Evolutionary conservation across 2,329 filamentous ascomycete species (phyloP), one percentile per base, ranked within the genome.

Genomic region (Colletotrichum coccodes): DNA sequence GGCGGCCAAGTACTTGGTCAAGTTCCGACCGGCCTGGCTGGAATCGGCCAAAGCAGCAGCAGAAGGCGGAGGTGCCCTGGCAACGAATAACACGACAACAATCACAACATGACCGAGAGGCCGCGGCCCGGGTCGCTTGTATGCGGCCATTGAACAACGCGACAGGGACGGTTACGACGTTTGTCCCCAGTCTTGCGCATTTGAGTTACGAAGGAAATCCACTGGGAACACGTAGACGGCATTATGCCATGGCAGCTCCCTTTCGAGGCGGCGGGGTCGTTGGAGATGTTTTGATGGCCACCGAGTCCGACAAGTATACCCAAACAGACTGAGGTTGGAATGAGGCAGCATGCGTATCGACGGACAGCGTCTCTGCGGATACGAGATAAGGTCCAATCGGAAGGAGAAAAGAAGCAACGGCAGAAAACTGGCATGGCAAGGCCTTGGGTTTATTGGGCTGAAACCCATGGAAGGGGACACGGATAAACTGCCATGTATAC

Each of bases 1-100:
- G 79, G 89, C 89, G 4, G 85, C 82, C 3, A 91, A 91, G 72
- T 90, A 90, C 71, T 81, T 92, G 28, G 81, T 83, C 38, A 90
- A 88, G 76, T 91, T 86, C 81, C 84, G 89, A 18, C 89, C 88
- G 4, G 81, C 78, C 7, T 90, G 89, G 59, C 50, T 82, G 36
- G 79, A 81, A 63, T 73, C 75, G 40, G 77, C 75, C 40, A 74
- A 72, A 40, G 73, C 70, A 38, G 73, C 75, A 30, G 68, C 73
- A 26, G 68, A 74, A 18, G 73, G 57, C 23, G 54, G 36, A 30
- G 40, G 72, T 6, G 70, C 67, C 21, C 60, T 74, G 36, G 59
- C 71, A 30, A 67, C 75, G 32, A 70, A 59, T 32, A 70, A 52
- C 46, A 72, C 76, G 21, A 72, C 76, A 21, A 76, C 76, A 18